Evolutionary conservation across 345 rosid species (phyloP).

Genomic region (Durio zibethinus): DNA sequence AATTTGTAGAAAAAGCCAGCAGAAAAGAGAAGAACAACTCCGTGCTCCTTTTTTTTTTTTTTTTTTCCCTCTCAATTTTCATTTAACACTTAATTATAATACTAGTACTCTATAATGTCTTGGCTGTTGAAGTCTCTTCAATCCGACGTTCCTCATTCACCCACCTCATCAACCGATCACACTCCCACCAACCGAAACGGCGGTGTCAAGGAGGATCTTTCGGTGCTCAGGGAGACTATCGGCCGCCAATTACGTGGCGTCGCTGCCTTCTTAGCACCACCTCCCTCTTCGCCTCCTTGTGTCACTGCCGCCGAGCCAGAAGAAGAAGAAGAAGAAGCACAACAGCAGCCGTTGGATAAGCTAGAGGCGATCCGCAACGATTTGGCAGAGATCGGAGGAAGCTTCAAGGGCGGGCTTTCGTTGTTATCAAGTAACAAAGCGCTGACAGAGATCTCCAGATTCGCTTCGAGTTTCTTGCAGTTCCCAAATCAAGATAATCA

Average conservation of each 20-base stretch:
- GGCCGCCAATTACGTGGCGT: slow-evolving; percentile 62
- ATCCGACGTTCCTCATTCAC: slow-evolving; percentile 28
- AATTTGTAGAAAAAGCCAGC: not conserved
- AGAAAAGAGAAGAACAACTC: not conserved
- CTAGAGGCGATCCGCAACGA: slow-evolving; percentile 61
- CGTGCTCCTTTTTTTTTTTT: not conserved
- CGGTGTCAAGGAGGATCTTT: slow-evolving; percentile 39
- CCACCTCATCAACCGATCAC: slow-evolving; percentile 15
- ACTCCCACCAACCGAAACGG: slow-evolving; percentile 10
- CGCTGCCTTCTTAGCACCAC: slow-evolving; percentile 61
- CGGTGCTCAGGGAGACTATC: slow-evolving; percentile 38
- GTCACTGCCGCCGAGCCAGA: not conserved
- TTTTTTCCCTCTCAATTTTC: not conserved
- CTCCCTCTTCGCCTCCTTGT: slow-evolving; percentile 27
- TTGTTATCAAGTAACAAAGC: slow-evolving; percentile 39
- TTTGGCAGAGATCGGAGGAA: slow-evolving; percentile 68
- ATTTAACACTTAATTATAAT: not conserved
- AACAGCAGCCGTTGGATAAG: slow-evolving; percentile 18
- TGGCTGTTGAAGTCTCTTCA: slow-evolving; percentile 54
- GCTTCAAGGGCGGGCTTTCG: slow-evolving; percentile 51
- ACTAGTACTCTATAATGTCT: slow-evolving; percentile 32
- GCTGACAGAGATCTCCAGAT: slow-evolving; percentile 42
- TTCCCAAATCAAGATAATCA: slow-evolving; percentile 27
- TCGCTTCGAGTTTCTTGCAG: slow-evolving; percentile 49
- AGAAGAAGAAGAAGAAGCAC: not conserved